phyloP scores from a whole-genome alignment of 257 asterid genomes.

The Fraxinus anomala region DNA sequence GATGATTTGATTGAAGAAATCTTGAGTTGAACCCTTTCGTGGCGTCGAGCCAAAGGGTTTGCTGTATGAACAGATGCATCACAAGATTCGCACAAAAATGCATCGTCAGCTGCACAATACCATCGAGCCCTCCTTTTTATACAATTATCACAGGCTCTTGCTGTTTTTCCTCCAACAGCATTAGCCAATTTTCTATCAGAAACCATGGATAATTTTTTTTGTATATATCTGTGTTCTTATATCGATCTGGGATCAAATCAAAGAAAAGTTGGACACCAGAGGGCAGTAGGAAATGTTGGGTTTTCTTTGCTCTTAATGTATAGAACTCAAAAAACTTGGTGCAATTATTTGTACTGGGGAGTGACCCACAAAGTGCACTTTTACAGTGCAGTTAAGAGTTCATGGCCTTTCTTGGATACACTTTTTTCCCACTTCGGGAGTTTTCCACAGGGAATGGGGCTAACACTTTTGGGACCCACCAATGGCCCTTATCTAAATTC shows the following conservation, averaged over 20 bases:
- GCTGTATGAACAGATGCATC: conserved; percentile 81
- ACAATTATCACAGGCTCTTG: conserved; percentile 78
- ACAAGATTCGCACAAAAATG: conserved; percentile 74
- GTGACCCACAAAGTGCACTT: conserved; percentile 70
- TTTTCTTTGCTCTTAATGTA: conserved; percentile 23
- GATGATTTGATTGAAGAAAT: conserved; percentile 35
- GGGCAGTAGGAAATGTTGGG: conserved; percentile 9
- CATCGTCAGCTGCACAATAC: conserved; percentile 89
- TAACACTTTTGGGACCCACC: conserved; percentile 40
- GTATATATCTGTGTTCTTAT: background rate
- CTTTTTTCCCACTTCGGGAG: conserved; percentile 36
- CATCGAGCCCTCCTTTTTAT: conserved; percentile 60
- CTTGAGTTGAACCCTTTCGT: conserved; percentile 78
- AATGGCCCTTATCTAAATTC: conserved; percentile 53
- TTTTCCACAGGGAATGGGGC: conserved; percentile 29
- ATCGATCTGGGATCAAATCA: conserved; percentile 16
- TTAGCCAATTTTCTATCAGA: conserved; percentile 49
- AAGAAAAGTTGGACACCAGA: conserved; percentile 20
- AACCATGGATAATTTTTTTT: conserved; percentile 34
- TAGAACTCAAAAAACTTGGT: background rate
- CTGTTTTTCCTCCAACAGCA: conserved; percentile 62
- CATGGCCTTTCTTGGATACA: conserved; percentile 20
- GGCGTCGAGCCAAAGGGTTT: conserved; percentile 68
- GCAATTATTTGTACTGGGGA: conserved; percentile 49
- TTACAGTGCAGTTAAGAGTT: conserved; percentile 30